Evolutionary conservation across 208 protist species (phyloP), one percentile per base, ranked within the genome.

Genomic region (Vickermania ingenoplastis): DNA sequence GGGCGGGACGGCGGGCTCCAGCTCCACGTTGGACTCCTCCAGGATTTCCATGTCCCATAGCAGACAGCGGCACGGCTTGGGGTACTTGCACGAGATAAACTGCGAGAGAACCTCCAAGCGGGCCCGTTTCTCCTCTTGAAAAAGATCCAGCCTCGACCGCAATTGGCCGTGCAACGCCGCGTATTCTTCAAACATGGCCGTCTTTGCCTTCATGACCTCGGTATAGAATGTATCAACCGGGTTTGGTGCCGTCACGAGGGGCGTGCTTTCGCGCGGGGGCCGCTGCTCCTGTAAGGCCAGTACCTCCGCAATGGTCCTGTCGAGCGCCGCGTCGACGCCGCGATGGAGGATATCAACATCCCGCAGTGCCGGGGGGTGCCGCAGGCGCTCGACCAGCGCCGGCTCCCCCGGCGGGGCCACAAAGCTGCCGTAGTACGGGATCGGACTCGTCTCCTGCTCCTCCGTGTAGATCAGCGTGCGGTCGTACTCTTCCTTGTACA

Each of bases 401-500:
- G 36, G 36, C 36, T n/a, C 7, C 17, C 36, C 36, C 36, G 36
- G 11, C 17, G 11, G 11, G 36, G 7, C 11, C 36, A 45, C 36
- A 17, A 28, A 26, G 24, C 50, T 28, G 11, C 21, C 50, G 23
- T 54, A 54, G 21, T 26, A 77, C 21, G 61, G 55, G 45, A 69
- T 53, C 7, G 67, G 77, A 11, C 28, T 69, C 26, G 54, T 61
- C 54, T 71, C 57, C 17, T 67, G 51, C 27, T 74, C 75, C 23
- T 70, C 31, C 27, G 63, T 65, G 17, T 3, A 2, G 25, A 83
- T 53, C 36, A 84, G 21, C 1, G 52, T 62, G 0, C 81, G 76
- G 51, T 82, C 69, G 48, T 82, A 82, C 30, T 73, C 41, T 53
- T 88, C 81, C 2, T 79, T 52, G 55, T 84, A 84, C n/a, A 83